These are phyloP conservation scores for Aspergillus pseudotamarii DNA, from an alignment of 2,329 filamentous ascomycete species.

Conservation along the genomic window DNA sequence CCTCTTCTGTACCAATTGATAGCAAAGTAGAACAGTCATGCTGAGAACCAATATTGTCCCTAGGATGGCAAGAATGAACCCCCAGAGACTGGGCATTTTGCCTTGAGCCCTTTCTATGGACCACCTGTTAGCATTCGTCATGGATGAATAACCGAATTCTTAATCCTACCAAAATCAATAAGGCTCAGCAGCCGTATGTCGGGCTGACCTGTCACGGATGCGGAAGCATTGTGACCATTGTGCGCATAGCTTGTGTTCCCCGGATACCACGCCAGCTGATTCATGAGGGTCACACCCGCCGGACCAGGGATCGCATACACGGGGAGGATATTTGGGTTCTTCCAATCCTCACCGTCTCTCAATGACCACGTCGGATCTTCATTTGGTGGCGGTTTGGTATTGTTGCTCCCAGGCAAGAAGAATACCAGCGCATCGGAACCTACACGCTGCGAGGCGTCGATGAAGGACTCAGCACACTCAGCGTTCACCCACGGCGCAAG, in stretches of 20 bases:
- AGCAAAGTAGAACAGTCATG: slow-evolving; percentile 62
- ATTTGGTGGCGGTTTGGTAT: slow-evolving; percentile 65
- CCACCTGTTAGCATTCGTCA: background rate
- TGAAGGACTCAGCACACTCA: slow-evolving; percentile 73
- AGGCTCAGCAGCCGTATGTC: slow-evolving; percentile 51
- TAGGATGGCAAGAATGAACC: slow-evolving; percentile 73
- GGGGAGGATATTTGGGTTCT: slow-evolving; percentile 69
- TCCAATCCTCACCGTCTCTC: slow-evolving; percentile 72
- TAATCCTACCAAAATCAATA: slow-evolving; percentile 48
- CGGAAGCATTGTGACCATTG: slow-evolving; percentile 38
- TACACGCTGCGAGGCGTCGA: slow-evolving; percentile 64
- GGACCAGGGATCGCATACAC: slow-evolving; percentile 78
- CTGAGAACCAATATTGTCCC: slow-evolving; percentile 78
- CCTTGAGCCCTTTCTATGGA: slow-evolving; percentile 25
- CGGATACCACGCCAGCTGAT: slow-evolving; percentile 74
- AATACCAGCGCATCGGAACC: slow-evolving; percentile 63
- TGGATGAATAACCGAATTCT: background rate
- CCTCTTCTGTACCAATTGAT: slow-evolving; percentile 77
- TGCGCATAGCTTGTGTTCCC: slow-evolving; percentile 62
- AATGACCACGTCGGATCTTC: slow-evolving; percentile 71
- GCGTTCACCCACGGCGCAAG: slow-evolving; percentile 83
- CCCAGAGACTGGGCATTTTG: slow-evolving; percentile 74
- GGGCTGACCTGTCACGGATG: slow-evolving; percentile 2
- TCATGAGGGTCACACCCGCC: slow-evolving; percentile 69
- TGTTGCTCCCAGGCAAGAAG: slow-evolving; percentile 50